These are phyloP conservation scores for Cubamyces sp. DNA, from an alignment of 768 basidiomycete genomes.

Conservation along the genomic window DNA sequence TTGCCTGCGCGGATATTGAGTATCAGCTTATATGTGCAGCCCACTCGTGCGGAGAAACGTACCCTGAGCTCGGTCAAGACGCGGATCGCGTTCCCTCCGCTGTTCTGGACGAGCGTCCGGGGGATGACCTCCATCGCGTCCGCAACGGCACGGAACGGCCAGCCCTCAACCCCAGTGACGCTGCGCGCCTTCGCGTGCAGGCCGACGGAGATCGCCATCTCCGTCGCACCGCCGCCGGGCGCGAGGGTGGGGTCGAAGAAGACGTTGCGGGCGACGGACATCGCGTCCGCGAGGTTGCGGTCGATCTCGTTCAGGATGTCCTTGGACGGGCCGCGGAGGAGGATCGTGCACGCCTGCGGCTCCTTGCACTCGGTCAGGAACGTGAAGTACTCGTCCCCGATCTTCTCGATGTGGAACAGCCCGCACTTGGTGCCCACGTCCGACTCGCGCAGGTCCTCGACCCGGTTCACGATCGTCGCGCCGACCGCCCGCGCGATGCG, in stretches of 20 bases:
- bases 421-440: conserved; percentile 95
- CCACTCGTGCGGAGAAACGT: conserved; percentile 32
- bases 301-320: conserved; percentile 99
- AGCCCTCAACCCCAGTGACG: conserved; percentile 87
- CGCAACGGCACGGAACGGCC: conserved; percentile 89
- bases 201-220: conserved; percentile 95
- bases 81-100: conserved; percentile 92
- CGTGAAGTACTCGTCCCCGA: conserved; percentile 99
- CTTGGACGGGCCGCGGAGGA: conserved; percentile 96
- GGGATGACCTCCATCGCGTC: conserved; percentile 99
- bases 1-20: conserved; percentile 71
- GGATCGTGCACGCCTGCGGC: conserved; percentile 97
- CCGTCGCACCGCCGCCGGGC: conserved; percentile 95
- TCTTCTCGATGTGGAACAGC: conserved; percentile 95
- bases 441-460: conserved; percentile 90
- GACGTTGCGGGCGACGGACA: conserved; percentile 96
- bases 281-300: conserved; percentile 95
- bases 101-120: conserved; percentile 91
- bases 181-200: conserved; percentile 78
- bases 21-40: no score
- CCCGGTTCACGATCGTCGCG: conserved; percentile 94
- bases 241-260: conserved; percentile 95
- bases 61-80: conserved; percentile 93
- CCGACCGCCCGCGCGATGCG: conserved; percentile 95
- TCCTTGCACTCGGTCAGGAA: conserved; percentile 90